Evolutionary conservation across 257 asterid genomes (phyloP), one percentile per base, ranked within the genome.

Genomic region (Hygrophila difformis): DNA sequence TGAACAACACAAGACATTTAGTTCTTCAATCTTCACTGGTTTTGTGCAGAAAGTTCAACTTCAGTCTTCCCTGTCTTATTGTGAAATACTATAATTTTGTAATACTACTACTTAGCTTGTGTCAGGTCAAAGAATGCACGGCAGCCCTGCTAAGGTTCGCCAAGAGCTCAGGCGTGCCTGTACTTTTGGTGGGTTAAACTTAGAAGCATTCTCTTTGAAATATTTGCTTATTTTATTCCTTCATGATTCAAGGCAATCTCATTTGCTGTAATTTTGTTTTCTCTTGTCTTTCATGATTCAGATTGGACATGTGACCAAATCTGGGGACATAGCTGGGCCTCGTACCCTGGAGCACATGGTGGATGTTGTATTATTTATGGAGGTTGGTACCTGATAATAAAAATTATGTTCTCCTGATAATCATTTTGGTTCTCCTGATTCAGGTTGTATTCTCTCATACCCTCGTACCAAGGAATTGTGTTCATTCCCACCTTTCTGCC

Each of bases 241-340:
- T 50, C 28, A 22, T 37, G 12, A 35, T 45, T 35, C n/a, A 45
- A 10, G 51, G 26, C 56, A n/a, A 55, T 42, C 44, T 52, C 48
- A 9, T 23, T 60, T 42, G 34, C 42, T 26, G 47, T 59, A 46
- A 43, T 65, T 3, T 48, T 53, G 11, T 36, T 48, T 34, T 20
- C 44, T 54, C 23, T 57, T 44, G n/a, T 63, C 31, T 26, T 26
- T 26, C 31, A 3, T 8, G 31, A 26, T 72, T 75, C 73, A 85
- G 96, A 67, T 73, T 61, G 98, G 98, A 8, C 98, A 89, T 63
- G 96, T 85, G 70, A 89, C 91, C 16, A 89, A 89, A 72, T 56
- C 86, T 51, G 94, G 98, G 62, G 96, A 89, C 18, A 82, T 82
- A 51, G 96, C 96, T 52, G 98, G 98, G 41, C 96, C 98, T 71